phyloP scores from a whole-genome alignment of 306 rosid species.

The Pterocarpus macrocarpus region DNA sequence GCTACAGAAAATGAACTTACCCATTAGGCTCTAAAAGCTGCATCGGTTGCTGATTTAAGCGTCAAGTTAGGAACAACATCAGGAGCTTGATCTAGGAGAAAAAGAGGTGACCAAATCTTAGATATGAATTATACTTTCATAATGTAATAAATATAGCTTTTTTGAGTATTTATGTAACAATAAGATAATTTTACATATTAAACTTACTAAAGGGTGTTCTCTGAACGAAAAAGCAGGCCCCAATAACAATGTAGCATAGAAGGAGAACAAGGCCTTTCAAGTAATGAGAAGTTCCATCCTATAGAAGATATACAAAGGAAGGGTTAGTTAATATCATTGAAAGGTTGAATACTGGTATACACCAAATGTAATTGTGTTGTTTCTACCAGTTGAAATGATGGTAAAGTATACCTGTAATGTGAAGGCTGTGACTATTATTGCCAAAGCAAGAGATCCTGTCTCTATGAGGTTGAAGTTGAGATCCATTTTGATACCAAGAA shows the following conservation, averaged over 20 bases:
- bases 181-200: not conserved
- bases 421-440: constrained; percentile 76
- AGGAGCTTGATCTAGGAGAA: constrained; percentile 37
- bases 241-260: constrained; percentile 73
- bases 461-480: constrained; percentile 79
- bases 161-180: not conserved
- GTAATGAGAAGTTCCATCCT: constrained; percentile 93
- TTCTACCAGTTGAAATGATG: too few relatives aligned
- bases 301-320: not conserved
- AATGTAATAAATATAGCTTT: not conserved
- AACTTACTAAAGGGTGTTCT: constrained; percentile 61
- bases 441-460: constrained; percentile 79
- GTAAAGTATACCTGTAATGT: constrained; percentile 65
- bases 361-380: too few relatives aligned
- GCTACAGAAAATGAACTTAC: constrained; percentile 36
- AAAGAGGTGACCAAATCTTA: not conserved
- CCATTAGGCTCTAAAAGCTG: constrained; percentile 48
- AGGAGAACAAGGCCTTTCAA: constrained; percentile 80
- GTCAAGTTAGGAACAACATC: constrained; percentile 29
- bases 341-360: too few relatives aligned
- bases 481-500: constrained; percentile 78
- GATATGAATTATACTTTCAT: not conserved
- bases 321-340: not conserved
- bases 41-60: constrained; percentile 42
- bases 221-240: constrained; percentile 80